phyloP scores from a whole-genome alignment of 2,329 filamentous ascomycete species.

The Magnaporthiopsis incrustans region DNA sequence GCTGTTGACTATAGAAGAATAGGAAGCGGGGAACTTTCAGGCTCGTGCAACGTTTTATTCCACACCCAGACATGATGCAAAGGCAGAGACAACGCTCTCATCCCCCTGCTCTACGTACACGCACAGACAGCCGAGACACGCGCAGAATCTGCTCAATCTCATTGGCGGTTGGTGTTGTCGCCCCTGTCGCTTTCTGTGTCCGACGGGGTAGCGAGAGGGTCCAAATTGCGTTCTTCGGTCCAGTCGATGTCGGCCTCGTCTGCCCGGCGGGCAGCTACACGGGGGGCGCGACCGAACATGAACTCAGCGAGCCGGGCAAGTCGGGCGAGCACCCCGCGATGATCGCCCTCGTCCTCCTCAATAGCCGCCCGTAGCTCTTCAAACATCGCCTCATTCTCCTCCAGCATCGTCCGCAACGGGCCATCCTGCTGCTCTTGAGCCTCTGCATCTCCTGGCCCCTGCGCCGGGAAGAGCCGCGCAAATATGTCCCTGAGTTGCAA shows the following conservation, averaged over 20 bases:
- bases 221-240: background rate
- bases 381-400: background rate
- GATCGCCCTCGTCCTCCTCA: background rate
- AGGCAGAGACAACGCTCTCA: background rate
- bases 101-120: background rate
- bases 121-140: background rate
- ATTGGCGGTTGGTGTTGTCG: background rate
- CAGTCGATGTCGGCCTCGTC: background rate
- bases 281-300: background rate
- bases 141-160: background rate
- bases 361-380: background rate
- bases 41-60: background rate
- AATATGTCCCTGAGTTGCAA: slow-evolving; percentile 9
- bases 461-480: background rate
- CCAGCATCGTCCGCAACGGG: background rate
- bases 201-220: background rate
- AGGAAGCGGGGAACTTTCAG: background rate
- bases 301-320: background rate
- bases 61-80: background rate
- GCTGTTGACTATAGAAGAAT: no score
- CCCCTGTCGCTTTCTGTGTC: background rate
- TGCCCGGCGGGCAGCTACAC: no score
- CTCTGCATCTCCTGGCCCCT: background rate
- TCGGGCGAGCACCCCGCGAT: background rate
- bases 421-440: background rate